Conservation (phyloP, 192 early-diverging fungal genomes). For the Pilaira anomala region DNA sequence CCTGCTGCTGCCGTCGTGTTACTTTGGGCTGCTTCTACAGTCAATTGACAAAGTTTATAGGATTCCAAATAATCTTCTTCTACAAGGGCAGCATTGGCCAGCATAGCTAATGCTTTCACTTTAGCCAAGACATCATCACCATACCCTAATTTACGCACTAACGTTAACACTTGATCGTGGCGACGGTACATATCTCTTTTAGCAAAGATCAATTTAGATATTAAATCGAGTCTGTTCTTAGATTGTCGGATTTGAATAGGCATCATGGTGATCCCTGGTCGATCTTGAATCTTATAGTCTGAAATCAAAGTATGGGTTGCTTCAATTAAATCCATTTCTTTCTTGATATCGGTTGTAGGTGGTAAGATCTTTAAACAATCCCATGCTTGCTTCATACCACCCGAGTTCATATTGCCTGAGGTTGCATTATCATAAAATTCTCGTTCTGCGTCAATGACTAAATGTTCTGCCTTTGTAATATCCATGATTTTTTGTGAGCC, state of each 20-base stretch:
- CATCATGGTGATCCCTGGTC: constrained; percentile 51
- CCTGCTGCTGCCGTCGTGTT: background rate
- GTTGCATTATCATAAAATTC: constrained; percentile 76
- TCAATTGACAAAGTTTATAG: constrained; percentile 52
- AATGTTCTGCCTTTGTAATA: constrained; percentile 47
- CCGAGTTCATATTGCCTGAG: constrained; percentile 61
- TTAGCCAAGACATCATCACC: constrained; percentile 41
- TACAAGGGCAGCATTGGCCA: constrained; percentile 59
- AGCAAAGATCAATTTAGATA: constrained; percentile 55
- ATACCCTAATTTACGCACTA: constrained; percentile 53
- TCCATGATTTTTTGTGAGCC: constrained; percentile 40
- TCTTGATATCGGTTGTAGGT: constrained; percentile 47
- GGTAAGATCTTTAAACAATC: constrained; percentile 69
- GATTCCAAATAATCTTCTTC: constrained; percentile 52
- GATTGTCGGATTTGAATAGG: constrained; percentile 71
- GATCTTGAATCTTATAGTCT: constrained; percentile 45
- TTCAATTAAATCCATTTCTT: constrained; percentile 66
- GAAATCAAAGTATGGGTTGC: constrained; percentile 60
- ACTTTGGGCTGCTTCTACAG: constrained; percentile 49
- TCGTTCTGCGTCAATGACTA: constrained; percentile 64
- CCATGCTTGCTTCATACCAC: constrained; percentile 65
- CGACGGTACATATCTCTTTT: constrained; percentile 47
- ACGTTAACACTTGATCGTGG: constrained; percentile 49
- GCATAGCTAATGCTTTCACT: constrained; percentile 57
- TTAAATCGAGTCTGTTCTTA: constrained; percentile 56